phyloP scores from a whole-genome alignment of 2,329 filamentous ascomycete species.

The Monosporascus cannonballus region DNA sequence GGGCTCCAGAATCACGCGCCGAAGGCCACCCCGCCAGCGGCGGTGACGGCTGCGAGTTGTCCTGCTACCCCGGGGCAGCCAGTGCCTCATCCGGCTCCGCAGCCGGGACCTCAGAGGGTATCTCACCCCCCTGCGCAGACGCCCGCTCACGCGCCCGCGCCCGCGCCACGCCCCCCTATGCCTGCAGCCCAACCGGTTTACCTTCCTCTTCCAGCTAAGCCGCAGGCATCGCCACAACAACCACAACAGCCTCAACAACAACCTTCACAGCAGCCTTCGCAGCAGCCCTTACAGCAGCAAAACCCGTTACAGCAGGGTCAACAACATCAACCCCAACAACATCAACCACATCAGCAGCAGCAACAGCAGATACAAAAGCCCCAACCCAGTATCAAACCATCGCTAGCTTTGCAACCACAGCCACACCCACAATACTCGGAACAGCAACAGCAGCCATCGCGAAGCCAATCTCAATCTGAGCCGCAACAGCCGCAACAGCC shows the following conservation, averaged over 20 bases:
- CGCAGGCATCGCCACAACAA: slow-evolving; percentile 1
- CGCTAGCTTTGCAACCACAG: slow-evolving; percentile 6
- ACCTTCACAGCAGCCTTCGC: background rate
- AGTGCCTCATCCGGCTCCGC: slow-evolving; percentile 12
- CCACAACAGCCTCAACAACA: background rate
- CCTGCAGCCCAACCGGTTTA: slow-evolving; percentile 25
- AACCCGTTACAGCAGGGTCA: slow-evolving; percentile 1
- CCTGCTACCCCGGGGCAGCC: slow-evolving; percentile 15
- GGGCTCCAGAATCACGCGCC: slow-evolving; percentile 38
- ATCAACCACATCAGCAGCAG: slow-evolving; percentile 5
- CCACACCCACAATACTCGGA: background rate
- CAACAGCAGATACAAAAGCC: slow-evolving; percentile 4
- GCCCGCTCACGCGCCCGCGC: slow-evolving; percentile 8
- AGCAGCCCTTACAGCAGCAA: background rate
- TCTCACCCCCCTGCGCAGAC: slow-evolving; percentile 15
- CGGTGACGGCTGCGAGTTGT: slow-evolving; percentile 10
- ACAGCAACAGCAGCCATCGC: slow-evolving; percentile 1
- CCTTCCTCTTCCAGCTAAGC: slow-evolving; percentile 11
- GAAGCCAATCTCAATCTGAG: slow-evolving; percentile 6
- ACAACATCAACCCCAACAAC: slow-evolving; percentile 4
- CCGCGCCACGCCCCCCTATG: slow-evolving; percentile 19
- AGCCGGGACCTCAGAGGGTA: slow-evolving; percentile 15
- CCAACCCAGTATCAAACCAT: slow-evolving; percentile 10
- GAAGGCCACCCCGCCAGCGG: slow-evolving; percentile 13
- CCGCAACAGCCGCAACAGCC: slow-evolving; percentile 5